Percentiles rank a stretch among this genome's conserved stretches.
phyloP scores from a whole-genome alignment of 139 green algal genomes.

The Diplosphaera chodatii region DNA sequence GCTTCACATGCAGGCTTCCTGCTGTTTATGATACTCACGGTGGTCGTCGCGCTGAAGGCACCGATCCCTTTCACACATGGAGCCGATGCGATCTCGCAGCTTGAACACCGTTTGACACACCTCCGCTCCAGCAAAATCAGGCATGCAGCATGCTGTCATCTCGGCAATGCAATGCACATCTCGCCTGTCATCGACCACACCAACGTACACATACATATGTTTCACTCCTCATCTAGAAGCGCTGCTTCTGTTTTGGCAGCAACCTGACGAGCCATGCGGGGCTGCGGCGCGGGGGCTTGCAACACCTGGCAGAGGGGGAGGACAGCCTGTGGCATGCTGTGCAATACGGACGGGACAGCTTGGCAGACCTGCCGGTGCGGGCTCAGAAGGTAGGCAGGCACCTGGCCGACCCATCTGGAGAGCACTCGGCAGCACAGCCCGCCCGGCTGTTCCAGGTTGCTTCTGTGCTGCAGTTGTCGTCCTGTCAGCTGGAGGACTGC shows the following conservation, averaged over 20 bases:
- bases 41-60: slow-evolving; percentile 31
- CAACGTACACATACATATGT: no score
- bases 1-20: slow-evolving; percentile 55
- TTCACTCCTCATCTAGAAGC: no score
- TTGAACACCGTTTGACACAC: not conserved
- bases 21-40: slow-evolving; percentile 54
- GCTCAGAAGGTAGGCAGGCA: not conserved
- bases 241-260: no score
- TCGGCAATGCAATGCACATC: no score
- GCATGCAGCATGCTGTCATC: no score
- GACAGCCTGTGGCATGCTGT: not conserved
- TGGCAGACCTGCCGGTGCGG: slow-evolving; percentile 14
- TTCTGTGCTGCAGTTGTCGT: no score
- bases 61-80: slow-evolving; percentile 30
- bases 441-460: no score
- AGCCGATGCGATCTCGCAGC: slow-evolving; percentile 11
- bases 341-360: not conserved
- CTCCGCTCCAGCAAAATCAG: not conserved
- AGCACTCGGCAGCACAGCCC: no score
- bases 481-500: no score
- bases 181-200: no score
- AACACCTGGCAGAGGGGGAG: not conserved
- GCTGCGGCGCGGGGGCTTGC: not conserved
- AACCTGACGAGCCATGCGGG: not conserved
- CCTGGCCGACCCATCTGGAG: no score